phyloP scores from a whole-genome alignment of 495 filamentous ascomycete species.

The Parathielavia hyrcaniae region DNA sequence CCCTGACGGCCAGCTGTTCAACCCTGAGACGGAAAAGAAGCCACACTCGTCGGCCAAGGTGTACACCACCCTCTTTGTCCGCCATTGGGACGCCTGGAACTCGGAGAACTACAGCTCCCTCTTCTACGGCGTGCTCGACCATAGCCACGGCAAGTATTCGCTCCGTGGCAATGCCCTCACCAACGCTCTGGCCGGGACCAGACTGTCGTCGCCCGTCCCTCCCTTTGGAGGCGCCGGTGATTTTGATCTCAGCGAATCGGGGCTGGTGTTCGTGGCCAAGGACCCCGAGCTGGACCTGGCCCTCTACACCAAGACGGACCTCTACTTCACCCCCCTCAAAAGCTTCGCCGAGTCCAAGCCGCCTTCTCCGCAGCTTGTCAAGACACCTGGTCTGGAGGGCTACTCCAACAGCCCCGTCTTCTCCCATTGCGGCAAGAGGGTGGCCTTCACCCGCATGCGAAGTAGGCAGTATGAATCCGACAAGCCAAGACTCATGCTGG shows the following conservation, averaged over 20 bases:
- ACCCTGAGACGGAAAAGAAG: conserved; percentile 50
- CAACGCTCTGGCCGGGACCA: conserved; percentile 54
- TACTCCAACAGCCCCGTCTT: conserved; percentile 72
- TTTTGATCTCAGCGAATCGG: conserved; percentile 50
- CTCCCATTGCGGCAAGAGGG: conserved; percentile 61
- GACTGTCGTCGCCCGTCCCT: conserved; percentile 55
- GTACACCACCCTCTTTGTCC: conserved; percentile 64
- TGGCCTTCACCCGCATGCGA: conserved; percentile 77
- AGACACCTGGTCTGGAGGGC: conserved; percentile 53
- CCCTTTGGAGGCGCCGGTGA: conserved; percentile 51
- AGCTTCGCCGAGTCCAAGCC: conserved; percentile 49
- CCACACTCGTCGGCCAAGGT: conserved; percentile 55
- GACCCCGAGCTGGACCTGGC: conserved; percentile 74
- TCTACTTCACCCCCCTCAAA: conserved; percentile 65
- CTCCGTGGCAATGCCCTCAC: conserved; percentile 40
- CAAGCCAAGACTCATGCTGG: conserved; percentile 68
- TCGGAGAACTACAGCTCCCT: conserved; percentile 64
- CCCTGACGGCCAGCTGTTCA: conserved; percentile 56
- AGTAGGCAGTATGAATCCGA: conserved; percentile 84
- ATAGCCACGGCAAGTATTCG: conserved; percentile 36
- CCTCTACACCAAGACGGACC: conserved; percentile 70
- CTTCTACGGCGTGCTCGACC: conserved; percentile 63
- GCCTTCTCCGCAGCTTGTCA: conserved; percentile 40
- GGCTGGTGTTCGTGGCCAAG: conserved; percentile 77
- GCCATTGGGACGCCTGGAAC: conserved; percentile 71